Percentiles rank a stretch among this genome's conserved stretches.
These are phyloP conservation scores for Trichoderma sp. DNA, from an alignment of 2,329 filamentous ascomycete species.

Conservation along the genomic window DNA sequence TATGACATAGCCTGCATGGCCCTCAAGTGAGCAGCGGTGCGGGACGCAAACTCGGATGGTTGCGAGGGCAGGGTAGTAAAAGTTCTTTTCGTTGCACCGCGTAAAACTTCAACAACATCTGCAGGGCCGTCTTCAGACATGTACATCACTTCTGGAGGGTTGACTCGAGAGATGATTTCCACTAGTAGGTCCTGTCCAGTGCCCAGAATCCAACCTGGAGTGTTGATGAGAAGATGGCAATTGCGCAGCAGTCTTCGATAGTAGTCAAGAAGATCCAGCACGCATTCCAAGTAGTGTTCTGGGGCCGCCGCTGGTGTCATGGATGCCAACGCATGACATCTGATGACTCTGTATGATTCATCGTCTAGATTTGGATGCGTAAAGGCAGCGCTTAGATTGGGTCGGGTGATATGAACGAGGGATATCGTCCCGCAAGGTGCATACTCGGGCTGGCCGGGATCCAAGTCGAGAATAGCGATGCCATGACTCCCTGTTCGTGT, in stretches of 20 bases:
- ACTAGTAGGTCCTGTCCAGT: conserved; percentile 65
- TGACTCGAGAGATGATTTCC: conserved; percentile 52
- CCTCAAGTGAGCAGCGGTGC: conserved; percentile 64
- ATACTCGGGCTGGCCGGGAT: conserved; percentile 76
- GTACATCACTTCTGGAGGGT: conserved; percentile 63
- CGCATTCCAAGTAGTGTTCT: conserved; percentile 64
- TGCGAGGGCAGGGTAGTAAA: conserved; percentile 60
- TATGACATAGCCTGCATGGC: conserved; percentile 80
- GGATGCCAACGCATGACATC: conserved; percentile 65
- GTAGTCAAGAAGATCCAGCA: conserved; percentile 58
- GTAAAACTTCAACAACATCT: conserved; percentile 55
- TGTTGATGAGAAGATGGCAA: conserved; percentile 67
- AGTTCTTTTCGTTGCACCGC: conserved; percentile 40
- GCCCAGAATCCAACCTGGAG: conserved; percentile 70
- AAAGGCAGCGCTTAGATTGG: conserved; percentile 67
- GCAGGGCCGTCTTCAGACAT: conserved; percentile 63
- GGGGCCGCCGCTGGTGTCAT: conserved; percentile 65
- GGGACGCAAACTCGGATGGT: conserved; percentile 51
- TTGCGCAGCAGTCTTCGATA: conserved; percentile 49
- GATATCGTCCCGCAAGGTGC: conserved; percentile 68
- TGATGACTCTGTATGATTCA: conserved; percentile 43
- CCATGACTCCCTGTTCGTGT: conserved; percentile 23
- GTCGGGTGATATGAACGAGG: conserved; percentile 57
- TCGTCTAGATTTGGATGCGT: conserved; percentile 50
- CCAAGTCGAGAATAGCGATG: conserved; percentile 68